Evolutionary conservation across 2,329 filamentous ascomycete genomes (phyloP).

Genomic region (Alternaria sp.): DNA sequence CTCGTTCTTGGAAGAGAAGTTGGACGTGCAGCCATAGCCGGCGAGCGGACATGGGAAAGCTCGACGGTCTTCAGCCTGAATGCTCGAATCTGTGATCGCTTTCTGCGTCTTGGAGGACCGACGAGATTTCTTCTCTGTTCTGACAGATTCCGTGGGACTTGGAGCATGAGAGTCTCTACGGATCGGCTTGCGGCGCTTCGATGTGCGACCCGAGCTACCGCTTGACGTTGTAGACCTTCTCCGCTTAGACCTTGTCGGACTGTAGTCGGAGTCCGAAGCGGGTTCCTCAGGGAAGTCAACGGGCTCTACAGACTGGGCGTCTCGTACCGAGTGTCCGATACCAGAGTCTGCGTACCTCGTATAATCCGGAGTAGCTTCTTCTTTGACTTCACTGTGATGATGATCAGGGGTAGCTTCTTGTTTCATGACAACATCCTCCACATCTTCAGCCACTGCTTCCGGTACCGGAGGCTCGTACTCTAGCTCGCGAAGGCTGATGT

Average conservation of each 20-base stretch:
- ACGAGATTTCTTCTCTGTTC: constrained; percentile 27
- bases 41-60: constrained; percentile 80
- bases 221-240: constrained; percentile 37
- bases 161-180: constrained; percentile 30
- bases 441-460: constrained; percentile 34
- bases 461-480: constrained; percentile 39
- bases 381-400: constrained; percentile 21
- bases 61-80: constrained; percentile 42
- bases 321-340: constrained; percentile 37
- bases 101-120: constrained; percentile 18
- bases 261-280: constrained; percentile 46
- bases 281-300: constrained; percentile 36
- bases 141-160: constrained; percentile 9
- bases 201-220: constrained; percentile 18
- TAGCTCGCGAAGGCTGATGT: constrained; percentile 39
- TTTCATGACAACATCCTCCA: constrained; percentile 29
- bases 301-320: constrained; percentile 47
- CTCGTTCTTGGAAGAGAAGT: constrained; percentile 85
- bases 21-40: constrained; percentile 74
- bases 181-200: constrained; percentile 25
- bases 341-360: constrained; percentile 33
- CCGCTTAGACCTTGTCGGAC: constrained; percentile 30
- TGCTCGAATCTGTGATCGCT: constrained; percentile 9
- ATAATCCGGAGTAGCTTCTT: constrained; percentile 19
- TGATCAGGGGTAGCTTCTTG: constrained; percentile 27